Evolutionary conservation across 2,329 filamentous ascomycete species (phyloP).

Genomic region (Aspergillus sp.): DNA sequence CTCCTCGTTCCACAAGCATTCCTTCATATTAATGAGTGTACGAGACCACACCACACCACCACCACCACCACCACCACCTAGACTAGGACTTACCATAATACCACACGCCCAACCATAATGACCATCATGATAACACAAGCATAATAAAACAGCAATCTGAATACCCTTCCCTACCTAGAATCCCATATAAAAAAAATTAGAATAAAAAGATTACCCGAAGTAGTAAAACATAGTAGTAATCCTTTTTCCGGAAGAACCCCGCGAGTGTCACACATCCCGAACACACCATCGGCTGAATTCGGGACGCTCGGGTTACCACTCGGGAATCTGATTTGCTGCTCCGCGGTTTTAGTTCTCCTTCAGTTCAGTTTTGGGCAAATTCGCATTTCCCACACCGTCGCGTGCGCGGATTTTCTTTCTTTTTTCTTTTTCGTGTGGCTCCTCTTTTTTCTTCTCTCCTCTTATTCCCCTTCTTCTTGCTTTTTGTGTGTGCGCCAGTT

Average conservation of each 20-base stretch:
- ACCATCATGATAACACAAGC: background rate
- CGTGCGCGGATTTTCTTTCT: background rate
- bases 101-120: background rate
- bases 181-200: too few species aligned
- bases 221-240: too few species aligned
- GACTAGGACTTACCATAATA: background rate
- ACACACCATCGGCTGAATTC: constrained; percentile 23
- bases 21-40: background rate
- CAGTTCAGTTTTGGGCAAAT: constrained; percentile 3
- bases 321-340: constrained; percentile 24
- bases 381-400: too few species aligned
- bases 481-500: too few species aligned
- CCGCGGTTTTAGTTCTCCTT: constrained; percentile 3
- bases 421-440: background rate
- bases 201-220: background rate
- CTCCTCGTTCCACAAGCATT: background rate
- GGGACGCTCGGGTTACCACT: constrained; percentile 17
- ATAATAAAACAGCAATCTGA: background rate
- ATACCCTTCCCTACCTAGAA: too few species aligned
- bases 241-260: too few species aligned
- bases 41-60: background rate
- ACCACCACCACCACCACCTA: background rate
- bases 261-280: background rate
- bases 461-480: too few species aligned
- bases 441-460: too few species aligned